Base-by-base conservation (phyloP, 306 rosid genomes). In the Citrullus amarus region DNA sequence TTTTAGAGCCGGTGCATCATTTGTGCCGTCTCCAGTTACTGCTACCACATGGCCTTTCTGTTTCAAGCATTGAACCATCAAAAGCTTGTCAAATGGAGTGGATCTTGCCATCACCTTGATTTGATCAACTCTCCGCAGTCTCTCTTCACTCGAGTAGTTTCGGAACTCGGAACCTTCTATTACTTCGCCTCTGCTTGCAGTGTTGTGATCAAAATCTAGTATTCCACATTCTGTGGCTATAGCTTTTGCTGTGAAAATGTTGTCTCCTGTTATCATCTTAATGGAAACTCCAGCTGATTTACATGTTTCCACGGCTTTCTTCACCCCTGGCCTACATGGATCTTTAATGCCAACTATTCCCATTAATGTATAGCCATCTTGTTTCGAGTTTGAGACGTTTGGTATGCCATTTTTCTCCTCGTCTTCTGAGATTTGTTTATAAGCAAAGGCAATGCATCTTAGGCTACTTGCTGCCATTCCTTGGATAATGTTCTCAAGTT, bases 401-500 rank as follows among this genome's bases (percentile, higher is more conserved):
- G 7, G 76, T 80, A 9, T 16, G 83, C 71, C 80, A 80, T 59
- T 74, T 79, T 0, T 79, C 51, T 61, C 54, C 54, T 82, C 90
- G 68, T 79, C 77, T 51, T 88, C 88, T 50, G 88, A 82, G 75
- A 84, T 81, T 79, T 89, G 88, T 54, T 17, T 32, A 66, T 87
- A 76, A 69, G 97, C 93, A 51, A 93, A 91, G 78, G 97, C 98
- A 78, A 93, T 93, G 75, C 98, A 91, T 74, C 98, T 55, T 51
- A 93, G 91, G 82, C 96, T 91, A 75, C 93, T 86, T 78, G 97
- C 97, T 36, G 93, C 96, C 98, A 93, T 91, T 44, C 93, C 96
- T 82, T 93, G 88, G 81, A 93, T 91, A 56, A 82, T 84, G 22
- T 80, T 84, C 82, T 83, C 91, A 9, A 87, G 18, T 51, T 84